Conservation (phyloP, 768 basidiomycete genomes). For the Ephemerocybe angulata region DNA sequence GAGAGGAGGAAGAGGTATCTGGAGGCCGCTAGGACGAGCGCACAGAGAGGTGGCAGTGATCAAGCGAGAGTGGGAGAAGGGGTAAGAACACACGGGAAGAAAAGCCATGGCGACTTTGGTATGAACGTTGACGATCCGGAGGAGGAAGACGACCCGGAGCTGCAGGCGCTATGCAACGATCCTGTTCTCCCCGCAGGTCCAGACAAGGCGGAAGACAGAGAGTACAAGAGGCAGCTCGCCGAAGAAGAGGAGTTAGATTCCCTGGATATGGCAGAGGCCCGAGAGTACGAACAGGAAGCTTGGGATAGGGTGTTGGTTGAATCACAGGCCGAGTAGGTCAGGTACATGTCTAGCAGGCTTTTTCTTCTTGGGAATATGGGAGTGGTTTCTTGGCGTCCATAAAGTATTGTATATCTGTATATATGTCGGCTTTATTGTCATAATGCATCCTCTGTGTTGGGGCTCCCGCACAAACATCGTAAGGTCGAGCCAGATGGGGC, state of each 20-base stretch:
- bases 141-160: conserved; percentile 33
- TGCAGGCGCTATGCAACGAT: background rate
- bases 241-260: conserved; percentile 28
- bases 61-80: background rate
- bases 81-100: background rate
- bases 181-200: background rate
- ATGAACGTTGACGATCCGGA: conserved; percentile 29
- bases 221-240: background rate
- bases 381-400: no score
- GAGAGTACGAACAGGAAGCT: conserved; percentile 36
- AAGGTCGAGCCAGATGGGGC: no score
- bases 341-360: no score
- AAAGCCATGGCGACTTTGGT: background rate
- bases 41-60: background rate
- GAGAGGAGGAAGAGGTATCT: background rate
- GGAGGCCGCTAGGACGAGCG: conserved; percentile 7
- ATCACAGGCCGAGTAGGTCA: no score
- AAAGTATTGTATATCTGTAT: no score
- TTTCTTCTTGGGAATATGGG: no score
- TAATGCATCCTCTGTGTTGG: no score
- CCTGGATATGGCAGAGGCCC: conserved; percentile 29
- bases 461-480: no score
- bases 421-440: no score
- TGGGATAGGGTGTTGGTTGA: conserved; percentile 31
- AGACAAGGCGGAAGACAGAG: background rate